Conservation (phyloP, 495 filamentous ascomycete genomes). For the Xylaria acuta region DNA sequence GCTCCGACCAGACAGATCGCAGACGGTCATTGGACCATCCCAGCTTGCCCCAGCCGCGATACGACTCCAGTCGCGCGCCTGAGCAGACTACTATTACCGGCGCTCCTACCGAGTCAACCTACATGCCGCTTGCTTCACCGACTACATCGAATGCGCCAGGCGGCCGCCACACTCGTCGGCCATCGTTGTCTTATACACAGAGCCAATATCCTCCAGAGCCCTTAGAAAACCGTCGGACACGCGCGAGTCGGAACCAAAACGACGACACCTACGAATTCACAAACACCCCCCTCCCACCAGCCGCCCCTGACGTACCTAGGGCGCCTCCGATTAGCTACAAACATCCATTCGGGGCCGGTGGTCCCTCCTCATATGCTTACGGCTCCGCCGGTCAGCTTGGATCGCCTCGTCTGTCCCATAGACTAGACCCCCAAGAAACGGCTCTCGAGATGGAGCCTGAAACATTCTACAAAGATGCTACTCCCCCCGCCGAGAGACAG, state of each 20-base stretch:
- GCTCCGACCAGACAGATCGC: constrained; percentile 44
- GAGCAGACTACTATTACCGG: constrained; percentile 54
- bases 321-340: constrained; percentile 65
- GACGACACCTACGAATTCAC: constrained; percentile 46
- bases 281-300: constrained; percentile 51
- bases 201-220: constrained; percentile 53
- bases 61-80: constrained; percentile 49
- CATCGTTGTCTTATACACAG: constrained; percentile 53
- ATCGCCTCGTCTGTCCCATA: constrained; percentile 33
- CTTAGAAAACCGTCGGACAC: constrained; percentile 45
- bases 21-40: constrained; percentile 52
- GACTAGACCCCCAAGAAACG: constrained; percentile 30
- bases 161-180: constrained; percentile 55
- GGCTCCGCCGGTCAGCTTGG: constrained; percentile 36
- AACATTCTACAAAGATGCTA: constrained; percentile 46
- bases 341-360: constrained; percentile 53
- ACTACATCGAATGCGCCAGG: constrained; percentile 53
- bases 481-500: constrained; percentile 38
- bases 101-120: constrained; percentile 56
- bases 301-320: constrained; percentile 65
- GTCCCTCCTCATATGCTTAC: constrained; percentile 41
- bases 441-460: constrained; percentile 47
- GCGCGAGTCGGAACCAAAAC: constrained; percentile 39
- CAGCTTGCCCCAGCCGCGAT: constrained; percentile 35
- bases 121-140: constrained; percentile 58